Conservation (phyloP, 257 asterid species). For the Rhazya stricta region DNA sequence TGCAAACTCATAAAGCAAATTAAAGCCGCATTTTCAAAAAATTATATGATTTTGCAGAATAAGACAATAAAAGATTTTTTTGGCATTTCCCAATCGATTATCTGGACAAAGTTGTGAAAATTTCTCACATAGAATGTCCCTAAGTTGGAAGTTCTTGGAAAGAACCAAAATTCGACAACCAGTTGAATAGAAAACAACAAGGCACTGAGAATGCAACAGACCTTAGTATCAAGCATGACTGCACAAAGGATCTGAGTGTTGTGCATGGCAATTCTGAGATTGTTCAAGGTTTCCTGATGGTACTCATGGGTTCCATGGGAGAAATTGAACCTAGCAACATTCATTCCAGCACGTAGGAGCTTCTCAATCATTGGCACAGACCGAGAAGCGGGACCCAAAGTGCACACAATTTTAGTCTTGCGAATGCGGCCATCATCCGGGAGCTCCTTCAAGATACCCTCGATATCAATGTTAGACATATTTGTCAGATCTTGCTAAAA, state of each 20-base stretch:
- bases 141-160: neutral
- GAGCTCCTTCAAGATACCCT: conserved; percentile 54
- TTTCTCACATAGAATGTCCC: neutral
- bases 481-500: neutral
- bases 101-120: neutral
- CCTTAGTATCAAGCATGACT: conserved; percentile 93
- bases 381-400: conserved; percentile 82
- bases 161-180: neutral
- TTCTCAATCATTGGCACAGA: conserved; percentile 70
- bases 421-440: conserved; percentile 50
- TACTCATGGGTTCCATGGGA: conserved; percentile 87
- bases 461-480: conserved; percentile 64
- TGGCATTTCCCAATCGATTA: neutral
- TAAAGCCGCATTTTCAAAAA: neutral
- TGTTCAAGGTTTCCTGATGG: conserved; percentile 69
- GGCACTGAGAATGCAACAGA: conserved; percentile 1
- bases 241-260: conserved; percentile 69
- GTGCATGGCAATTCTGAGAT: conserved; percentile 63
- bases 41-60: neutral
- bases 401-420: conserved; percentile 84
- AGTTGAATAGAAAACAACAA: neutral
- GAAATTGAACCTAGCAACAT: conserved; percentile 85
- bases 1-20: neutral
- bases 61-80: neutral
- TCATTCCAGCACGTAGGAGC: conserved; percentile 82